phyloP scores from a whole-genome alignment of 2,329 filamentous ascomycete species.

The Aureobasidium sp. region DNA sequence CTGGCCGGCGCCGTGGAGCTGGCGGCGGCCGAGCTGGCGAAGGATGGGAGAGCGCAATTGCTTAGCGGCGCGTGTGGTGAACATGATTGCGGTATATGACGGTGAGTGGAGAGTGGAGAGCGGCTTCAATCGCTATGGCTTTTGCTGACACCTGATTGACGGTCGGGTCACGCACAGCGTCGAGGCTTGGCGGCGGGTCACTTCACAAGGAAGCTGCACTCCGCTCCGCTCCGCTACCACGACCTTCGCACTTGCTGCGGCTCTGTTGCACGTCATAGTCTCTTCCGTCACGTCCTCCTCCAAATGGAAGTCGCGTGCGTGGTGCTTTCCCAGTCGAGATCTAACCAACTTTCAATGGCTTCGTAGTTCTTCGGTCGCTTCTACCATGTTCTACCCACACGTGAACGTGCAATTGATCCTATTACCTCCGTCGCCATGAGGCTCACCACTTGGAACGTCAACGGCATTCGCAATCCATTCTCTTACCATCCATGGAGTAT shows the following conservation, averaged over 20 bases:
- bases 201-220: not conserved
- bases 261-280: not conserved
- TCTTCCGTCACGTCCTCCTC: not conserved
- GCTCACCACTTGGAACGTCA: slow-evolving; percentile 41
- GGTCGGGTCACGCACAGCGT: not conserved
- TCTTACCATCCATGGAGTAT: slow-evolving; percentile 43
- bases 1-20: slow-evolving; percentile 18
- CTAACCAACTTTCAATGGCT: not conserved
- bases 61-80: slow-evolving; percentile 12
- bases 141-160: slow-evolving; percentile 8
- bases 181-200: not conserved
- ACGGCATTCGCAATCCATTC: slow-evolving; percentile 47
- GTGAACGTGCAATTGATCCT: not conserved
- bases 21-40: slow-evolving; percentile 20
- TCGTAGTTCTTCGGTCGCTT: not conserved
- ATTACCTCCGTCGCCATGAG: slow-evolving; percentile 23
- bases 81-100: slow-evolving; percentile 12
- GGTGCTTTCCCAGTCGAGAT: not conserved
- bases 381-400: not conserved
- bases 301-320: not conserved
- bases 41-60: slow-evolving; percentile 20
- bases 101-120: not conserved
- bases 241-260: not conserved
- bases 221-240: not conserved
- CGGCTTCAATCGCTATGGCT: not conserved